Percentiles rank a stretch among this genome's conserved stretches.
phyloP scores from a whole-genome alignment of 345 rosid species.

The Reutealis trisperma region DNA sequence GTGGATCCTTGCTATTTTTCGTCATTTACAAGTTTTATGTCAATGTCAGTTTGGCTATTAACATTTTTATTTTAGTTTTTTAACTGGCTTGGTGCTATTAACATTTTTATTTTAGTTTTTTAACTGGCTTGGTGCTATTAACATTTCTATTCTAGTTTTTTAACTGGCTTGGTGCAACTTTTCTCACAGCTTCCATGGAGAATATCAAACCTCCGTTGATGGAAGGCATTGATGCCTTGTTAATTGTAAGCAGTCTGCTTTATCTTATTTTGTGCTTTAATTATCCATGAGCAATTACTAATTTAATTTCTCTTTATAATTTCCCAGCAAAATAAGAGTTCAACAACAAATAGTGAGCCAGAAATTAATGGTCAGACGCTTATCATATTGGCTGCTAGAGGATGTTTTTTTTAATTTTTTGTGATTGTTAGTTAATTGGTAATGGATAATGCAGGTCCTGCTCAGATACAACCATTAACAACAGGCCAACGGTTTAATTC shows the following conservation, averaged over 20 bases:
- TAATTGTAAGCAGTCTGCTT: constrained; percentile 36
- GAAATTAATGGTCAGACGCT: constrained; percentile 52
- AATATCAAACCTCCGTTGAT: constrained; percentile 58
- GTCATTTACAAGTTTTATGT: background rate
- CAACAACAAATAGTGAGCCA: constrained; percentile 26
- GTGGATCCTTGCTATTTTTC: background rate
- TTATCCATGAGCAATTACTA: background rate
- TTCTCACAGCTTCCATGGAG: constrained; percentile 43
- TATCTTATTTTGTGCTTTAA: background rate
- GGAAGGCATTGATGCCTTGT: constrained; percentile 60
- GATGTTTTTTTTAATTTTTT: background rate
- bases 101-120: background rate
- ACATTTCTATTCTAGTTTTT: background rate
- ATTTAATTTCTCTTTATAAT: constrained; percentile 1
- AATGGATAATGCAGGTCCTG: constrained; percentile 43
- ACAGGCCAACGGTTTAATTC: constrained; percentile 56
- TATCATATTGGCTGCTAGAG: constrained; percentile 4
- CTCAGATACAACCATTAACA: constrained; percentile 32
- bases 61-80: background rate
- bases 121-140: background rate
- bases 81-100: background rate
- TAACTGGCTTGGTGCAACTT: background rate
- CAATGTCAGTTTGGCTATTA: background rate
- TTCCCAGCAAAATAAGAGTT: constrained; percentile 42
- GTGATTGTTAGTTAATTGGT: constrained; percentile 7